Conservation (phyloP, 352 stramenopile species). For the Phytophthora colocasiae region DNA sequence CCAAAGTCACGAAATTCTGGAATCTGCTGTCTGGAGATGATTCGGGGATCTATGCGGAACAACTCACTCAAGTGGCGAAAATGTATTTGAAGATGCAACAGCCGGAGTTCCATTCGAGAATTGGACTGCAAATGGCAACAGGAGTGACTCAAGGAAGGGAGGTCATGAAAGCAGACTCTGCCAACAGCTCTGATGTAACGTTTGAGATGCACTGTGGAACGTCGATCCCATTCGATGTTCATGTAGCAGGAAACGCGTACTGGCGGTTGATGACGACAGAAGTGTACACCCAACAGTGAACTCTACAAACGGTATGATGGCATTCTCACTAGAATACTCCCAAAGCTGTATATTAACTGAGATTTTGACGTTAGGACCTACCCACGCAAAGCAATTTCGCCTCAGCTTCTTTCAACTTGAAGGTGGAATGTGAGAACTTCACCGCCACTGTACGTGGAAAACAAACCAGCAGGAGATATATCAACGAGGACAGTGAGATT, state of each 20-base stretch:
- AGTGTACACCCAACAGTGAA: conserved; percentile 2
- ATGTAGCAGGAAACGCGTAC: conserved; percentile 13
- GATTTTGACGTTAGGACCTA: too few species aligned
- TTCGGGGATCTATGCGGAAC: conserved; percentile 20
- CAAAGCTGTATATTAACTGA: too few species aligned
- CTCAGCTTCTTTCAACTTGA: conserved; percentile 14
- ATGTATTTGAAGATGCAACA: conserved; percentile 15
- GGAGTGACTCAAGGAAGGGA: too few species aligned
- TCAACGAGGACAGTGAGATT: conserved; percentile 34
- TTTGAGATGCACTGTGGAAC: conserved; percentile 19
- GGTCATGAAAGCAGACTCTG: too few species aligned
- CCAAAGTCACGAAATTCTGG: neutral
- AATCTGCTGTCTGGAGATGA: neutral
- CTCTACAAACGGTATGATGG: neutral
- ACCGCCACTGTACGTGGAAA: conserved; percentile 34
- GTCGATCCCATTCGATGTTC: conserved; percentile 16
- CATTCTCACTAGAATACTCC: too few species aligned
- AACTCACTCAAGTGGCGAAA: conserved; percentile 23
- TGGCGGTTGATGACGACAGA: conserved; percentile 11
- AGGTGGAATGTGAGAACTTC: conserved; percentile 8
- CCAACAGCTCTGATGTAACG: neutral
- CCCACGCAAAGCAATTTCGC: too few species aligned
- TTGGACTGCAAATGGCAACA: too few species aligned
- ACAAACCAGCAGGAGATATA: conserved; percentile 43
- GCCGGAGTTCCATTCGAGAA: neutral